phyloP scores from a whole-genome alignment of 2,329 filamentous ascomycete genomes.

The Aspergillus bombycis region DNA sequence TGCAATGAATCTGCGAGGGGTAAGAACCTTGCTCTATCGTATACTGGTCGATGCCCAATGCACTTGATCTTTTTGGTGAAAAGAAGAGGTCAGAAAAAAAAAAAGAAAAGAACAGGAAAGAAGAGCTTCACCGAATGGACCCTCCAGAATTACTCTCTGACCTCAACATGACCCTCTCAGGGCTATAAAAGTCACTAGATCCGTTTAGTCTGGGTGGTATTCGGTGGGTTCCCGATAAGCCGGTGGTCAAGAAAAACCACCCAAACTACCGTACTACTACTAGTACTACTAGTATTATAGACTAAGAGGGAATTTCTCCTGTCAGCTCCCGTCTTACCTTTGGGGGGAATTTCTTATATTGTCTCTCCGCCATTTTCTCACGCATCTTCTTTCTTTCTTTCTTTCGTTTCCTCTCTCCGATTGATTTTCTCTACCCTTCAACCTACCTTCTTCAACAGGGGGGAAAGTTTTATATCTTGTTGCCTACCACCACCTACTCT shows the following conservation, averaged over 20 bases:
- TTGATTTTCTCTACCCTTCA: not conserved
- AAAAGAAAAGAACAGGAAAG: not conserved
- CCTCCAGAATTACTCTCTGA: not conserved
- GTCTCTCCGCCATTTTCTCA: slow-evolving; percentile 16
- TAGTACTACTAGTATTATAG: too few relatives aligned
- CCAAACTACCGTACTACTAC: not conserved
- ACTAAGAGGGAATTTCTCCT: not conserved
- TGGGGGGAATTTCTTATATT: not conserved
- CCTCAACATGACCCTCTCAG: not conserved
- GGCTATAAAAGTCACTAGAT: not conserved
- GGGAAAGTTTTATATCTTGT: not conserved
- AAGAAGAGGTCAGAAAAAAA: not conserved
- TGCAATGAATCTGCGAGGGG: not conserved
- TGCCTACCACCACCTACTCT: not conserved
- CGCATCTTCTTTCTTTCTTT: slow-evolving; percentile 5
- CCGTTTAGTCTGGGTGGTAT: not conserved
- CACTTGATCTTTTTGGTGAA: not conserved
- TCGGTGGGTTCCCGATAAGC: slow-evolving; percentile 3
- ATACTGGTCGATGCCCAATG: not conserved
- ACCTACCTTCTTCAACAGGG: not conserved
- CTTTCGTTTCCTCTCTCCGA: slow-evolving; percentile 6
- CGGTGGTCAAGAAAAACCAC: not conserved
- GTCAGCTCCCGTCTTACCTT: slow-evolving; percentile 9
- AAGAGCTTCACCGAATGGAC: not conserved
- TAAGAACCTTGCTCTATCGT: not conserved